Base-by-base conservation (phyloP, 2,329 filamentous ascomycete species). In the Colletotrichum phormii region DNA sequence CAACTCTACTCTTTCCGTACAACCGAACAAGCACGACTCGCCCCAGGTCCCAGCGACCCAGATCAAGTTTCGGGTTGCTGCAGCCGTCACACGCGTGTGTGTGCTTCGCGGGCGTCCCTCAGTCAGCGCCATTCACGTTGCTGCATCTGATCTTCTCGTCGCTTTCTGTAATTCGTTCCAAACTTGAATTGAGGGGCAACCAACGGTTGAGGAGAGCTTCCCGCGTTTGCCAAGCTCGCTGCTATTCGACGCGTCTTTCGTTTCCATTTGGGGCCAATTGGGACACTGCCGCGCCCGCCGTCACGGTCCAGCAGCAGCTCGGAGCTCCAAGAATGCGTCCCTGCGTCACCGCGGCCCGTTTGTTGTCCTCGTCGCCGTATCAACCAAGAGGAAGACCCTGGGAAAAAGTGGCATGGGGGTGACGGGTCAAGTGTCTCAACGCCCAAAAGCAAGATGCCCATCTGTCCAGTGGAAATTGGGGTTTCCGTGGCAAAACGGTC, bases 321-420 rank as follows among this genome's bases (percentile, higher is more conserved):
- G 24, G 22, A 46, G 58, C 37, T 42, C 15, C 15, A 18, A 35
- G 29, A n/a, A 58, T 46, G 59, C 62, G 59, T 35, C 60, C 60
- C 59, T 57, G 70, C 66, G 55, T 64, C 65, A 63, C 60, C 54
- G 65, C 54, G 59, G 42, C 31, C 58, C 54, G 53, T 70, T 64
- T 60, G 57, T 71, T 70, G 70, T 69, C 26, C 9, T 60, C 59
- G 66, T 72, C 70, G 65, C 70, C 66, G 66, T 65, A 72, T 70
- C 70, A 72, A 72, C 70, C 55, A 61, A 51, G 54, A 57, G 49
- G 35, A 64, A 49, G 66, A 70, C 70, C 66, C 70, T 51, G 66
- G 65, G 18, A 49, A 61, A 11, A 58, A 6, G 7, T 24, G 66
- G 60, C 70, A 72, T 69, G 59, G 65, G 69, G 31, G 49, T 18